Evolutionary conservation across 148 eudicot species (phyloP).

Genomic region (Dianthus caryophyllus): DNA sequence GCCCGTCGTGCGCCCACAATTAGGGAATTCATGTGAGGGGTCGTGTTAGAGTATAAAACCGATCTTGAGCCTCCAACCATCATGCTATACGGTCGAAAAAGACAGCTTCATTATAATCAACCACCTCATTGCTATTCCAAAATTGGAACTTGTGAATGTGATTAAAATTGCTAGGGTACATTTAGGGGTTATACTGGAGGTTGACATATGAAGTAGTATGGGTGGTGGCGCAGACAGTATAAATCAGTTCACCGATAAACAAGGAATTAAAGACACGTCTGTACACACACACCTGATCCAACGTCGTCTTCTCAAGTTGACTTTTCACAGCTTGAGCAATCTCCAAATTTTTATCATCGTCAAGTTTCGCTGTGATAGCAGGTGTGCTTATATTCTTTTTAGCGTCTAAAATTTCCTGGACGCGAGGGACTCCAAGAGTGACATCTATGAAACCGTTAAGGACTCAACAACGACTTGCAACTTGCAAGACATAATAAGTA

Average conservation of each 20-base stretch:
- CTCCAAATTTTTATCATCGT: slow-evolving; percentile 30
- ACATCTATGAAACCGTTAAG: slow-evolving; percentile 61
- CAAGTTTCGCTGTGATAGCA: slow-evolving; percentile 62
- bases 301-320: slow-evolving; percentile 63
- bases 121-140: no score
- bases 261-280: not conserved
- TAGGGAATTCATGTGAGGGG: no score
- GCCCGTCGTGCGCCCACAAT: no score
- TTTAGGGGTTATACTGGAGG: no score
- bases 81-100: no score
- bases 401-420: slow-evolving; percentile 77
- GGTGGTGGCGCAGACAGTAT: no score
- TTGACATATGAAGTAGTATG: no score
- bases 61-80: no score
- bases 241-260: not conserved
- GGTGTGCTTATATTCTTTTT: slow-evolving; percentile 82
- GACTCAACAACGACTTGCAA: slow-evolving; percentile 20
- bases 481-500: not conserved
- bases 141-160: no score
- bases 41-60: no score
- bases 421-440: slow-evolving; percentile 94
- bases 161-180: no score
- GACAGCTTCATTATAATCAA: no score
- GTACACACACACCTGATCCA: slow-evolving; percentile 60
- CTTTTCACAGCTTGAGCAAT: slow-evolving; percentile 54